A percentile compares a stretch with the other conserved stretches of the same genome.
These are phyloP conservation scores for Chrysoporthe deuterocubensis DNA, from an alignment of 2,329 filamentous ascomycete genomes.

Conservation along the genomic window DNA sequence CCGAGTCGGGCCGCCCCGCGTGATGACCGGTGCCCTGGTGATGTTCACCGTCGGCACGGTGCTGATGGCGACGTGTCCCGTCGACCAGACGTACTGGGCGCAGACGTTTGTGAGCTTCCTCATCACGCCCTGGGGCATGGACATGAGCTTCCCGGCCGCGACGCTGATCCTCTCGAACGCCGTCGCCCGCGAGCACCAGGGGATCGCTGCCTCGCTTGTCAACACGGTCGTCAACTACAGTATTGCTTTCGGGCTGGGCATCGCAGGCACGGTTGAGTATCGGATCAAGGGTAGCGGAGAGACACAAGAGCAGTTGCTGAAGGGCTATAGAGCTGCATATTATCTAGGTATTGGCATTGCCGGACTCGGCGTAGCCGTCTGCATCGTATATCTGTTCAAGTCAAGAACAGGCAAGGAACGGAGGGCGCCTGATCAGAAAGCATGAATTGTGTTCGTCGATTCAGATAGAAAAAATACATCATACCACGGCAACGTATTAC, in stretches of 20 bases:
- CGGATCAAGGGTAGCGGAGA: slow-evolving; percentile 39
- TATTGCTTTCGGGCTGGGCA: slow-evolving; percentile 56
- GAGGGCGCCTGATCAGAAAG: background rate
- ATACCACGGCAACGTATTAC: background rate
- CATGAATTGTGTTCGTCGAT: background rate
- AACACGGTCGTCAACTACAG: slow-evolving; percentile 61
- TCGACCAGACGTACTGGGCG: slow-evolving; percentile 56
- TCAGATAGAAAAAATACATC: background rate
- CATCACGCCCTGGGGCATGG: slow-evolving; percentile 55
- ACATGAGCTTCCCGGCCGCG: slow-evolving; percentile 58
- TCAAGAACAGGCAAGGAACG: background rate
- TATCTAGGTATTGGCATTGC: slow-evolving; percentile 31
- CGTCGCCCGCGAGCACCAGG: slow-evolving; percentile 34
- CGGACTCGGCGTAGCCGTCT: slow-evolving; percentile 25
- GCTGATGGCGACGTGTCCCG: slow-evolving; percentile 40
- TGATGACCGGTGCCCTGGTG: slow-evolving; percentile 32
- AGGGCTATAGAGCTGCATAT: slow-evolving; percentile 29
- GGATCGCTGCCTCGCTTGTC: slow-evolving; percentile 47
- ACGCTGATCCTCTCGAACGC: slow-evolving; percentile 53
- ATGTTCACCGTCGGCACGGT: slow-evolving; percentile 32
- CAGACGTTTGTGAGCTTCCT: slow-evolving; percentile 52
- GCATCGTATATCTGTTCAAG: slow-evolving; percentile 27
- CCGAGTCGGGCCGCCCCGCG: slow-evolving; percentile 35
- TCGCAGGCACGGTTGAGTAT: slow-evolving; percentile 57
- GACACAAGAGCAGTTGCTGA: slow-evolving; percentile 25